phyloP scores from a whole-genome alignment of 306 rosid species.

The Luffa acutangula region DNA sequence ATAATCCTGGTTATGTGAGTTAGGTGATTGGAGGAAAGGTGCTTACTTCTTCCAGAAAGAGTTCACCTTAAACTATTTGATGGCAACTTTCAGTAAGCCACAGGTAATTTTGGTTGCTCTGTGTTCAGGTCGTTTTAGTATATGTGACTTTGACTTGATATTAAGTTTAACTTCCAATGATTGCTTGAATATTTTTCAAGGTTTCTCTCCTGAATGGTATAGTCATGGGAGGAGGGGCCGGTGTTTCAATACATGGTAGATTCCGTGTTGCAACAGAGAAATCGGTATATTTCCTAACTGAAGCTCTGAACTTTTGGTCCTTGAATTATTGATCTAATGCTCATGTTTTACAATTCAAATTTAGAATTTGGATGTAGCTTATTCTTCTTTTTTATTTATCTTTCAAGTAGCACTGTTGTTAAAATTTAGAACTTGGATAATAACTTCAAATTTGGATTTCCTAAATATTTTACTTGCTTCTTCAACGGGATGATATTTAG shows the following conservation, averaged over 20 bases:
- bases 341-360: background rate
- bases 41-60: slow-evolving; percentile 46
- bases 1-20: slow-evolving; percentile 9
- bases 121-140: background rate
- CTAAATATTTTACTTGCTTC: background rate
- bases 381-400: background rate
- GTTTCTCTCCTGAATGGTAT: slow-evolving; percentile 88
- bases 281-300: slow-evolving; percentile 16
- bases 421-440: background rate
- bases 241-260: slow-evolving; percentile 85
- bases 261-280: slow-evolving; percentile 84
- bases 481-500: background rate
- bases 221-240: slow-evolving; percentile 99
- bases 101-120: slow-evolving; percentile 44
- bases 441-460: background rate
- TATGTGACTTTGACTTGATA: background rate
- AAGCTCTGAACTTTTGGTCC: background rate
- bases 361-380: background rate
- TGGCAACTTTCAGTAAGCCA: slow-evolving; percentile 83
- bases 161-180: background rate
- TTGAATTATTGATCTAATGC: background rate
- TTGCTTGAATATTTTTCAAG: slow-evolving; percentile 28
- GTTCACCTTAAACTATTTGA: slow-evolving; percentile 56
- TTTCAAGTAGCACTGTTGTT: background rate
- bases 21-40: slow-evolving; percentile 72